Evolutionary conservation across 2,329 filamentous ascomycete genomes (phyloP), one percentile per base, ranked within the genome.

Genomic region (Alternaria incomplexa): DNA sequence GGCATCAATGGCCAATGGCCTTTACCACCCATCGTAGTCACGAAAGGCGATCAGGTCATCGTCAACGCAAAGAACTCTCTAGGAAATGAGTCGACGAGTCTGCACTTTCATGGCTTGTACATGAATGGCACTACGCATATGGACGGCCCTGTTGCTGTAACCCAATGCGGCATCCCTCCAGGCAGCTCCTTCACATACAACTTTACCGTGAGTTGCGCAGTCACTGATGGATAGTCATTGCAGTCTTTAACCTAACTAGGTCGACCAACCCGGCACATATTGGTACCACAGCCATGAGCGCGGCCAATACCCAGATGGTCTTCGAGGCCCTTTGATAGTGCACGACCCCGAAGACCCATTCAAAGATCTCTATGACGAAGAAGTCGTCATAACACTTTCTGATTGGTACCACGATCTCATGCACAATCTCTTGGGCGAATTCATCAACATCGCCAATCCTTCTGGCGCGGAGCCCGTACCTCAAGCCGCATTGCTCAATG

Each of bases 61-160:
- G 87, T 93, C 46, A 87, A 91, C 30, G 83, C 93, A 54, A 81
- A 87, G 68, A 95, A 95, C 70, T 83, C 86, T 22, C 87, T 91
- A 1, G 81, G 83, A 12, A 91, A 93, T 67, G 77, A 86, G 68
- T 86, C 85, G 12, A 90, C 90, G 9, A 87, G 85, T 40, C 83
- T 94, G 6, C 92, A 95, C 74, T 94, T 91, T 77, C 92, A 95
- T 69, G 92, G 92, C 15, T 84, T 95, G 65, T 93, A 88, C 73
- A 91, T 93, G 74, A 92, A 92, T 68, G 90, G 90, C 11, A 91
- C 90, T 0, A 92, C 88, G 62, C 85, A 85, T 60, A 92, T 93
- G 89, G 91, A 95, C 71, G 92, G 91, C 0, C 86, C 90, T 1
- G 83, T 88, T 0, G 89, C 87, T 36, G 84, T 92, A 6, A 90